A percentile compares a stretch with the other conserved stretches of the same genome.
These are phyloP conservation scores for Ophiocordyceps camponoti-saundersi DNA, from an alignment of 2,329 filamentous ascomycete species.

Conservation along the genomic window DNA sequence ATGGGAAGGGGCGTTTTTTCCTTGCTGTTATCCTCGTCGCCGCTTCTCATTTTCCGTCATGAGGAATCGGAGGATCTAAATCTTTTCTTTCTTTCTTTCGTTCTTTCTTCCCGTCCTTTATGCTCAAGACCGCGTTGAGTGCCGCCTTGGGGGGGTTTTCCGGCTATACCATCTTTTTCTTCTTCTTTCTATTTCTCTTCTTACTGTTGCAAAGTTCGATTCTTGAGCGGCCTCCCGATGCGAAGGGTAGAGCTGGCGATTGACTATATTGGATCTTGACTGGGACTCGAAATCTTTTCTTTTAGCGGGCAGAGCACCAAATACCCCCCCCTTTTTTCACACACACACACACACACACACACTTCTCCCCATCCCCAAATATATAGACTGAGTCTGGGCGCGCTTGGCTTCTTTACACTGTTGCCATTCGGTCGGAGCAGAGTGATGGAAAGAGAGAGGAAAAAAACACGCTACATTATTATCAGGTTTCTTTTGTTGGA, in stretches of 20 bases:
- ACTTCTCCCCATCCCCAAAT: conserved; percentile 6
- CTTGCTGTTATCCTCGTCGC: too few species aligned
- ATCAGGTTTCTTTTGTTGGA: conserved; percentile 12
- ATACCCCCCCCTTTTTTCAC: conserved; percentile 8
- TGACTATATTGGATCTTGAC: conserved; percentile 1
- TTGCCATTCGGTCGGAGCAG: conserved; percentile 13
- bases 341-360: too few species aligned
- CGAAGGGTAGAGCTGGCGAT: background rate
- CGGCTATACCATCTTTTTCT: conserved; percentile 12
- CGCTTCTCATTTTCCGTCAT: too few species aligned
- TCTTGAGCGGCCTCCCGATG: conserved; percentile 1
- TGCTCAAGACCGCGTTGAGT: conserved; percentile 1
- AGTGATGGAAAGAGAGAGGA: conserved; percentile 1
- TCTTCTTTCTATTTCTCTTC: conserved; percentile 4
- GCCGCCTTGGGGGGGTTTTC: conserved; percentile 1
- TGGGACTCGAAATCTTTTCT: conserved; percentile 1
- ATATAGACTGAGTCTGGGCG: conserved; percentile 18
- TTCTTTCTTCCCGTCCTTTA: conserved; percentile 5
- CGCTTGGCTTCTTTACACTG: conserved; percentile 4
- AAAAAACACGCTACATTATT: background rate
- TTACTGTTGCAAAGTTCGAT: conserved; percentile 2
- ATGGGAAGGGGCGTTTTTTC: too few species aligned
- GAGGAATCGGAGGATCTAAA: background rate
- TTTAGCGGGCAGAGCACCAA: conserved; percentile 14
- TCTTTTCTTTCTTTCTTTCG: conserved; percentile 3